Percentiles rank a stretch among this genome's conserved stretches.
Conservation (phyloP, 2,329 filamentous ascomycete species). For the Pseudocercospora cruenta region DNA sequence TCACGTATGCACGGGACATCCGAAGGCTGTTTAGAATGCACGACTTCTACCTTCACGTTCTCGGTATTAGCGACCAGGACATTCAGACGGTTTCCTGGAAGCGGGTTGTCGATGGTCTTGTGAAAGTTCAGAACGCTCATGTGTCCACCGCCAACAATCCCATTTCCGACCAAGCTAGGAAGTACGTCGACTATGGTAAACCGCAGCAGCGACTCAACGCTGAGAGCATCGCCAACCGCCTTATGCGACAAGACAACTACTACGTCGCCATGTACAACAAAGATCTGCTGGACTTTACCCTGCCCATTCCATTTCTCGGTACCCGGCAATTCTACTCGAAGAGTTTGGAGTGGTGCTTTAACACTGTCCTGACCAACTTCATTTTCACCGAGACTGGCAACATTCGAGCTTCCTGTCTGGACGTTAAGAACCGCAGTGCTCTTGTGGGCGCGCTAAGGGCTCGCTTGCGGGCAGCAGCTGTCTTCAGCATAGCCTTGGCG, state of each 20-base stretch:
- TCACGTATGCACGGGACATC: constrained; percentile 74
- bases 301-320: constrained; percentile 81
- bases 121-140: constrained; percentile 81
- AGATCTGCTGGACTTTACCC: constrained; percentile 83
- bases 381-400: constrained; percentile 90
- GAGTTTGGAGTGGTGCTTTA: constrained; percentile 88
- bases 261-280: constrained; percentile 97
- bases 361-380: constrained; percentile 88
- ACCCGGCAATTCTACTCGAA: constrained; percentile 83
- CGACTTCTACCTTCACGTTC: constrained; percentile 80
- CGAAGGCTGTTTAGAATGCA: constrained; percentile 75
- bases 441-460: constrained; percentile 77
- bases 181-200: constrained; percentile 60
- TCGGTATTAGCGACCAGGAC: constrained; percentile 81
- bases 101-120: constrained; percentile 81
- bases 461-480: constrained; percentile 78
- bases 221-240: constrained; percentile 91
- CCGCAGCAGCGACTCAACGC: constrained; percentile 84
- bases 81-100: constrained; percentile 97
- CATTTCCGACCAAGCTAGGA: constrained; percentile 58
- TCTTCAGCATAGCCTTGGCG: constrained; percentile 83
- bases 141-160: constrained; percentile 71
- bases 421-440: constrained; percentile 75
- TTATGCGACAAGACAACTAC: constrained; percentile 97
- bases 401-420: constrained; percentile 82